A percentile compares a stretch with the other conserved stretches of the same genome.
These are phyloP conservation scores for Phytopythium sindhum DNA, from an alignment of 352 stramenopile genomes.

Conservation along the genomic window DNA sequence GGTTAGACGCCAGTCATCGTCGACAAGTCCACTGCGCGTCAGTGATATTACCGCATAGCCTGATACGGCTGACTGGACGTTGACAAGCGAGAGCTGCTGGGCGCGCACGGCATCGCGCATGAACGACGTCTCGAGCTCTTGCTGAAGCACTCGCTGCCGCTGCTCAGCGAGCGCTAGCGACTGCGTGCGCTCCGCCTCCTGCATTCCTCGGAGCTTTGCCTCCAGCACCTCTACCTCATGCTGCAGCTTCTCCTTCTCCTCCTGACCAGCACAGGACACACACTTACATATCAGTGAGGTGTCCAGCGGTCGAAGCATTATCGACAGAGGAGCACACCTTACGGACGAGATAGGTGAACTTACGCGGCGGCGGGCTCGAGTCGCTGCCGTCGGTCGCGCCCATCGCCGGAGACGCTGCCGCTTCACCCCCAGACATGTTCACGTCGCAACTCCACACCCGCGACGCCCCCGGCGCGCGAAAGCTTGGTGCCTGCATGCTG, in stretches of 20 bases:
- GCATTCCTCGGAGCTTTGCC: neutral
- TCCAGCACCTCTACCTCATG: conserved; percentile 24
- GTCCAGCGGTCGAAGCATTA: neutral
- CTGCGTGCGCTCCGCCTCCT: conserved; percentile 8
- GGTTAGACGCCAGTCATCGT: too few relatives aligned
- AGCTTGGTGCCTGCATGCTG: too few relatives aligned
- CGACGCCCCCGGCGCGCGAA: too few relatives aligned
- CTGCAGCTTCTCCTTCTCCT: conserved; percentile 24
- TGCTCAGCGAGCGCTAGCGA: neutral
- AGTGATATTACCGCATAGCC: conserved; percentile 2
- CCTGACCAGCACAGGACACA: conserved; percentile 8
- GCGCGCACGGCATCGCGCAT: conserved; percentile 11
- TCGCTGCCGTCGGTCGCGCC: neutral
- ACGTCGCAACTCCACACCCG: too few relatives aligned
- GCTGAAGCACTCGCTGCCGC: conserved; percentile 1
- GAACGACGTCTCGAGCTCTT: conserved; percentile 14
- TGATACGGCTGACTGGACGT: conserved; percentile 17
- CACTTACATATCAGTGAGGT: neutral
- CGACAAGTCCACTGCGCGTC: neutral
- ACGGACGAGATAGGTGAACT: conserved; percentile 16
- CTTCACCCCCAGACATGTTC: conserved; percentile 1
- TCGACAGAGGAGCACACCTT: conserved; percentile 10
- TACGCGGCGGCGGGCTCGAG: neutral
- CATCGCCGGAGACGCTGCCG: neutral
- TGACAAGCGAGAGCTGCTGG: neutral